Base-by-base conservation (phyloP, 495 filamentous ascomycete genomes). In the Tricharina praecox region DNA sequence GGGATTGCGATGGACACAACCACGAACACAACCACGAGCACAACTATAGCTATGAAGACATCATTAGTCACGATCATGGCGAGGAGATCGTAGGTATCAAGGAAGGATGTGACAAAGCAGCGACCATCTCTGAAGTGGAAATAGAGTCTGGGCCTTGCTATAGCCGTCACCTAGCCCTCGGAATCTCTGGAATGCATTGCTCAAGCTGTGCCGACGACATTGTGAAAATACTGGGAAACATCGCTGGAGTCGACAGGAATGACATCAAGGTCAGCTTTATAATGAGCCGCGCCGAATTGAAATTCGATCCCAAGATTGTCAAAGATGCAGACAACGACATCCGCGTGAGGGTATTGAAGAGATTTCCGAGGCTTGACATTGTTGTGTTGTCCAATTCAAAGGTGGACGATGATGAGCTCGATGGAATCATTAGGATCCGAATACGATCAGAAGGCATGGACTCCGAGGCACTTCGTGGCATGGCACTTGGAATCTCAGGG, bases 161-260 rank as follows among this genome's bases (percentile, higher is more conserved):
- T 28, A 39, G 34, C 26, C 45, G 34, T 10, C 45, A 32, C 16
- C 20, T 48, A 10, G 45, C 55, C 7, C 36, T 59, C 15, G 58
- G 48, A 13, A 44, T 59, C 20, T 50, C 56, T 25, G 56, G 57
- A 21, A 60, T 60, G 57, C 60, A 57, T 4, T 60, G 57, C 41
- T 56, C 57, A 2, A 48, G 51, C 3, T 60, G 57, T 28, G 55
- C 57, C 3, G 57, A 59, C 34, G 58, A 60, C 24, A 49, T 50
- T 13, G 23, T 37, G 1, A 50, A 59, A 16, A 43, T 59, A 4
- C 32, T 60, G 16, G 33, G 37, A 33, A 45, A 57, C 0, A 59
- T 50, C 34, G 36, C 33, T 4, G 56, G 57, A 0, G 50, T 60
- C n/a, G 48, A 56, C 1, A 13, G 40, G 13, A 37, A 48, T 10